Evolutionary conservation across 176 grass and related monocot species (phyloP).

Genomic region (maize (Zea mays)): DNA sequence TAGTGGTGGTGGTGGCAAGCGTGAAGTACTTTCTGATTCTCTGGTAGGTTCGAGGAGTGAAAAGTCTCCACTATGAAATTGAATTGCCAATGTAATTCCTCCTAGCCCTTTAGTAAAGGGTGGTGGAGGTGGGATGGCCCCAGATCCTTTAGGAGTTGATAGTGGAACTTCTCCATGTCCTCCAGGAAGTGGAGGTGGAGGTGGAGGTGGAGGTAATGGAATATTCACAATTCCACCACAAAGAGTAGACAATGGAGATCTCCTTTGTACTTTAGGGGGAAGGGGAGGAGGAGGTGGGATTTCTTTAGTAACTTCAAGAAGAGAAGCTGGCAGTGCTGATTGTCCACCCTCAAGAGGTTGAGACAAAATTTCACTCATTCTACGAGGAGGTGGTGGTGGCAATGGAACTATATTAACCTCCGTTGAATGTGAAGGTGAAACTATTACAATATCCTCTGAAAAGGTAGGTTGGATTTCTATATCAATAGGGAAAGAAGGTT

Average conservation of each 20-base stretch:
- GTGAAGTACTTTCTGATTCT: not conserved
- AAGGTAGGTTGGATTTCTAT: constrained; percentile 7
- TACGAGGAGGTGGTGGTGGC: constrained; percentile 16
- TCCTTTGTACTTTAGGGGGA: not conserved
- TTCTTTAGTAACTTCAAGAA: constrained; percentile 12
- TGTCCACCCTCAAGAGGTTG: not conserved
- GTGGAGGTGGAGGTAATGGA: not conserved
- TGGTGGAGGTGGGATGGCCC: constrained; percentile 9
- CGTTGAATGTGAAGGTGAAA: constrained; percentile 29
- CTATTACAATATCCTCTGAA: constrained; percentile 22
- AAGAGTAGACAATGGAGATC: constrained; percentile 13
- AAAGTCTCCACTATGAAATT: constrained; percentile 16
- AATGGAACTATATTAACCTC: not conserved
- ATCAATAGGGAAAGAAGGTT: constrained; percentile 4
- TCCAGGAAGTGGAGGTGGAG: not conserved
- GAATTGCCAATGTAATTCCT: constrained; percentile 9
- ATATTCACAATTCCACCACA: not conserved
- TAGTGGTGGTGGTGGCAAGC: not conserved
- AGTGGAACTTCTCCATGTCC: not conserved
- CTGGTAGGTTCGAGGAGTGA: not conserved
- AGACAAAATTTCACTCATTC: not conserved
- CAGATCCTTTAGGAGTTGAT: not conserved
- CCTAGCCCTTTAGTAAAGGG: not conserved
- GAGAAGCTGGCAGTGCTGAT: not conserved
- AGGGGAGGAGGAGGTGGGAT: constrained; percentile 23